These are phyloP conservation scores for Yarrowia deformans DNA, from an alignment of 805 yeast species.

Conservation along the genomic window DNA sequence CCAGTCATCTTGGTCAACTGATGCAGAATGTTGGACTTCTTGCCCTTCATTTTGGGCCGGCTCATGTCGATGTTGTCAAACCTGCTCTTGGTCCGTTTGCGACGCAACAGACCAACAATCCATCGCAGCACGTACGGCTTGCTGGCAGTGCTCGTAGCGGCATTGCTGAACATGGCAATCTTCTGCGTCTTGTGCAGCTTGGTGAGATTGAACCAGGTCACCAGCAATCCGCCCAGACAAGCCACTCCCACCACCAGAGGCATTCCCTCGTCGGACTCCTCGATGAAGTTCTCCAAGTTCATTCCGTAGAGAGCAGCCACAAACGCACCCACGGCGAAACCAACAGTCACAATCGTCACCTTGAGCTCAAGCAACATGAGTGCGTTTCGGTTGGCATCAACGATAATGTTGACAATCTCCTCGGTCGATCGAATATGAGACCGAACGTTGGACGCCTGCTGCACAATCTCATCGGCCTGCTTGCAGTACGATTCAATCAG, in stretches of 20 bases:
- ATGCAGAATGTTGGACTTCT: conserved; percentile 27
- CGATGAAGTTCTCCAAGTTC: conserved; percentile 93
- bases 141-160: not conserved
- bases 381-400: conserved; percentile 93
- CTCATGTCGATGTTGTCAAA: conserved; percentile 19
- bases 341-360: conserved; percentile 81
- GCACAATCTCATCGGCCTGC: conserved; percentile 93
- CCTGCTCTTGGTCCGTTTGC: not conserved
- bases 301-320: conserved; percentile 91
- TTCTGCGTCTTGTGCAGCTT: conserved; percentile 71
- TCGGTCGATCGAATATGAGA: conserved; percentile 92
- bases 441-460: conserved; percentile 76
- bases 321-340: conserved; percentile 81
- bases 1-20: conserved; percentile 34
- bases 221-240: conserved; percentile 54
- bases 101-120: not conserved
- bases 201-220: conserved; percentile 63
- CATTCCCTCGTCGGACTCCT: conserved; percentile 76
- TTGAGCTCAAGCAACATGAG: conserved; percentile 85
- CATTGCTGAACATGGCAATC: conserved; percentile 62
- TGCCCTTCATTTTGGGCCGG: conserved; percentile 26
- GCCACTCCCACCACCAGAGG: conserved; percentile 57
- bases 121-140: conserved; percentile 9
- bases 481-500: conserved; percentile 88
- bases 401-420: conserved; percentile 89